Percentiles rank a stretch among this genome's conserved stretches.
Evolutionary conservation across 1,284 basidiomycete genomes (phyloP).

Genomic region (Cryptococcus jaspeensis): DNA sequence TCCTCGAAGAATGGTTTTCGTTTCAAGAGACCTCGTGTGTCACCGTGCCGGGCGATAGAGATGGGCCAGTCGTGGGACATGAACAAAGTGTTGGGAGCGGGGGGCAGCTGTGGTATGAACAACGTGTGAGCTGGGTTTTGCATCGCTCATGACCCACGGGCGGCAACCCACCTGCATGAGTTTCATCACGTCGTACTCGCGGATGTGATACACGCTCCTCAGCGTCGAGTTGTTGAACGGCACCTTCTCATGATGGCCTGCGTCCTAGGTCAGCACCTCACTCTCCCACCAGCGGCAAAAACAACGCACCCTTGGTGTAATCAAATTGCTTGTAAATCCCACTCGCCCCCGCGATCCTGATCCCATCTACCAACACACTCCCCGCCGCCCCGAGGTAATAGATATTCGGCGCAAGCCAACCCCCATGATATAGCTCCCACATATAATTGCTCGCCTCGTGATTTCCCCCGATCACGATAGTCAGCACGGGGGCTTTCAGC

Average conservation of each 20-base stretch:
- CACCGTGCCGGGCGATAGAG: conserved; percentile 77
- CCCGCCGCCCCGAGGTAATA: conserved; percentile 95
- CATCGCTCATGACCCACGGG: no score
- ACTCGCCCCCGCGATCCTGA: conserved; percentile 84
- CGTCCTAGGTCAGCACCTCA: conserved; percentile 27
- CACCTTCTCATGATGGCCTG: conserved; percentile 58
- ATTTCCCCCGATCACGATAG: conserved; percentile 95
- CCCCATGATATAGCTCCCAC: conserved; percentile 96
- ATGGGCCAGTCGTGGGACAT: conserved; percentile 97
- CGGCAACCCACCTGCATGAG: conserved; percentile 67
- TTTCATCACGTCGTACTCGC: conserved; percentile 78
- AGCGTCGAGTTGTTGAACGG: conserved; percentile 65
- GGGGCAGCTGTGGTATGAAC: conserved; percentile 15
- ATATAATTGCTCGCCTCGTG: conserved; percentile 97
- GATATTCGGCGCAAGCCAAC: conserved; percentile 95
- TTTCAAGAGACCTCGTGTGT: conserved; percentile 65
- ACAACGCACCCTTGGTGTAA: conserved; percentile 64
- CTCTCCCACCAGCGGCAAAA: neutral
- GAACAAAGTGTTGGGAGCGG: conserved; percentile 61
- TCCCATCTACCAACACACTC: conserved; percentile 78
- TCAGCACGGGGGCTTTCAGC: conserved; percentile 77
- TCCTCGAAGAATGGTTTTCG: conserved; percentile 78
- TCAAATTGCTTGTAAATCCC: conserved; percentile 88
- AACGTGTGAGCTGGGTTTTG: conserved; percentile 14
- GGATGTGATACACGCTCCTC: conserved; percentile 86